Conservation (phyloP, 2,329 filamentous ascomycete genomes). For the Geoglossum cookeanum region DNA sequence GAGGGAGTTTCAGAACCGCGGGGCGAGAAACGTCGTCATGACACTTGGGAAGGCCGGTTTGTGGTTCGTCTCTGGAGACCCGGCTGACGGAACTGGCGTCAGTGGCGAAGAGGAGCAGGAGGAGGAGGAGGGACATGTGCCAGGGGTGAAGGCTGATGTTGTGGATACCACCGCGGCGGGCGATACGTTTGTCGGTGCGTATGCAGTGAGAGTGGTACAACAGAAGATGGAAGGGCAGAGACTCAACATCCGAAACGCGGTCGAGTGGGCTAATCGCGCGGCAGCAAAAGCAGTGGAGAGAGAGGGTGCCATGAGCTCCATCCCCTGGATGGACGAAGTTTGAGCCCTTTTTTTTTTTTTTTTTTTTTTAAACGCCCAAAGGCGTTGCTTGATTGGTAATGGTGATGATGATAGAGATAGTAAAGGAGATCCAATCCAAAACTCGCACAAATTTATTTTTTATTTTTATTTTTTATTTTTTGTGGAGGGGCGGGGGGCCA, state of each 20-base stretch:
- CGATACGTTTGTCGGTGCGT: constrained; percentile 83
- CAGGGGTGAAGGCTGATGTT: constrained; percentile 53
- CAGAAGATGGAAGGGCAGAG: constrained; percentile 34
- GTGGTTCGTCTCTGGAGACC: constrained; percentile 34
- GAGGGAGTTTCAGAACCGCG: constrained; percentile 40
- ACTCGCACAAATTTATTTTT: too few relatives aligned
- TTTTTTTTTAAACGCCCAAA: too few relatives aligned
- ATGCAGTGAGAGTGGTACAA: constrained; percentile 39
- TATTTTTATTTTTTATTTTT: too few relatives aligned
- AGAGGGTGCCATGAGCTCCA: constrained; percentile 44
- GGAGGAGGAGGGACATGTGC: constrained; percentile 27
- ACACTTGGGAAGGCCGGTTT: constrained; percentile 72
- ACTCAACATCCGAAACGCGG: constrained; percentile 34
- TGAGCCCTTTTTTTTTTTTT: not conserved
- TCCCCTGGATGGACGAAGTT: constrained; percentile 43
- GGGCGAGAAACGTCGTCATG: constrained; percentile 60
- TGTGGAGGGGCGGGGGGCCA: too few relatives aligned
- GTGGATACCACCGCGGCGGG: constrained; percentile 89
- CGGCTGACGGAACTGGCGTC: constrained; percentile 7
- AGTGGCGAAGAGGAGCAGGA: constrained; percentile 26
- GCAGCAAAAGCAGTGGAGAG: constrained; percentile 48
- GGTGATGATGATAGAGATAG: too few relatives aligned
- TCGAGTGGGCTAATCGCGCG: constrained; percentile 40
- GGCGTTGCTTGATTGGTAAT: too few relatives aligned
- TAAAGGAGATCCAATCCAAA: too few relatives aligned